Evolutionary conservation across 129 eudicot genomes (phyloP).

Genomic region (Deinandra increscens): DNA sequence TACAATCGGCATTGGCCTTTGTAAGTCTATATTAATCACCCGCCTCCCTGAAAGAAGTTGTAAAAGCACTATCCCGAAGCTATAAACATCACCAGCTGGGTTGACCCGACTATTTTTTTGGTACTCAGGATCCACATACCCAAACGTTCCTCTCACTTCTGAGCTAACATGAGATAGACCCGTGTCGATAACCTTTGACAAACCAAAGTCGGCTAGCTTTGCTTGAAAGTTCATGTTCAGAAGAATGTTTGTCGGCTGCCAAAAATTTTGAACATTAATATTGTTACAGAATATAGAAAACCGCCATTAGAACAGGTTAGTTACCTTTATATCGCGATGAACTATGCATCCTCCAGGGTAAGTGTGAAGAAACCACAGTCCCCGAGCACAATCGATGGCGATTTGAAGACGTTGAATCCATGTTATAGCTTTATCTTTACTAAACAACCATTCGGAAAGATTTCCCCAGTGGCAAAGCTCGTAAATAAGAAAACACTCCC

Average conservation of each 20-base stretch:
- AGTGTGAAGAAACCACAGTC: conserved; percentile 75
- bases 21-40: conserved; percentile 58
- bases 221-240: conserved; percentile 61
- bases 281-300: not conserved
- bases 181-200: conserved; percentile 62
- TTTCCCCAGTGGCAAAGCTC: conserved; percentile 81
- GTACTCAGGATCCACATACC: conserved; percentile 87
- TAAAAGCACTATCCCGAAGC: conserved; percentile 75
- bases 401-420: conserved; percentile 77
- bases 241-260: conserved; percentile 82
- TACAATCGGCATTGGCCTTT: conserved; percentile 59
- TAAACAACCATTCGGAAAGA: conserved; percentile 77
- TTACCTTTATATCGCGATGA: conserved; percentile 83
- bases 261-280: conserved; percentile 2
- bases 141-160: conserved; percentile 86
- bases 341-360: conserved; percentile 79
- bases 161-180: conserved; percentile 78
- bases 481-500: conserved; percentile 74
- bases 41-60: conserved; percentile 80
- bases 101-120: conserved; percentile 67
- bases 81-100: conserved; percentile 72
- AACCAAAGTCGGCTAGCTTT: conserved; percentile 76
- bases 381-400: conserved; percentile 79
- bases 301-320: not conserved
- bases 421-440: conserved; percentile 55